A percentile compares a stretch with the other conserved stretches of the same genome.
Conservation (phyloP, 495 filamentous ascomycete species). For the Coniosporium apollinis region DNA sequence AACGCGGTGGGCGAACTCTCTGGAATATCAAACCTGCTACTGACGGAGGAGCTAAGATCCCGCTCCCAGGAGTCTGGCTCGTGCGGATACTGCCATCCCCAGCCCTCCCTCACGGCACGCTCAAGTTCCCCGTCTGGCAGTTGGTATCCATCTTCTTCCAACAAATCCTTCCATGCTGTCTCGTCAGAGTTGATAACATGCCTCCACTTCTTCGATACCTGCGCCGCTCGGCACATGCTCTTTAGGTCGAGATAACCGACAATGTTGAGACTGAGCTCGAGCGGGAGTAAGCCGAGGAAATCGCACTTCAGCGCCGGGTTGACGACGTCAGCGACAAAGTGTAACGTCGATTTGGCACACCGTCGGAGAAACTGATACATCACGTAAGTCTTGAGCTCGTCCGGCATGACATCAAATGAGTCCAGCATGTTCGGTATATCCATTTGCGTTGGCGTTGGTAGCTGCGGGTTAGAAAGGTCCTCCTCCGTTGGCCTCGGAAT, state of each 20-base stretch:
- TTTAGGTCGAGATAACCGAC: conserved; percentile 72
- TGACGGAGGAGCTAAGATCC: conserved; percentile 38
- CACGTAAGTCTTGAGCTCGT: conserved; percentile 76
- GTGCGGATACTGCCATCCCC: conserved; percentile 92
- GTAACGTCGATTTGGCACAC: conserved; percentile 77
- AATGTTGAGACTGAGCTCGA: conserved; percentile 76
- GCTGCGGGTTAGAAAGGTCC: conserved; percentile 11
- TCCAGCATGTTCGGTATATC: conserved; percentile 75
- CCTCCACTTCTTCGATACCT: conserved; percentile 90
- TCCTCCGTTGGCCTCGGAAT: conserved; percentile 3
- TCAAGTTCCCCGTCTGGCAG: conserved; percentile 73
- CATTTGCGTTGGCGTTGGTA: conserved; percentile 34
- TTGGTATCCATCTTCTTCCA: conserved; percentile 66
- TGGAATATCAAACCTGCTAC: conserved; percentile 4
- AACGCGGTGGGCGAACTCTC: too few species aligned
- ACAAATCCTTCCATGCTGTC: conserved; percentile 84
- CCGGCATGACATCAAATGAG: conserved; percentile 76
- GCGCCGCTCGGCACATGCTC: conserved; percentile 80
- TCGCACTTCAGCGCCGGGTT: conserved; percentile 96
- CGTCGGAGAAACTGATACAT: conserved; percentile 90
- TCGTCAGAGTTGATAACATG: conserved; percentile 81
- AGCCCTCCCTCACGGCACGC: conserved; percentile 78
- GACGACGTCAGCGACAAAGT: conserved; percentile 80
- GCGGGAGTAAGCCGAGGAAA: conserved; percentile 65
- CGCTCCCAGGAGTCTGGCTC: conserved; percentile 59